Evolutionary conservation across 768 basidiomycete species (phyloP), one percentile per base, ranked within the genome.

Genomic region (Dacryopinax primogenitus): DNA sequence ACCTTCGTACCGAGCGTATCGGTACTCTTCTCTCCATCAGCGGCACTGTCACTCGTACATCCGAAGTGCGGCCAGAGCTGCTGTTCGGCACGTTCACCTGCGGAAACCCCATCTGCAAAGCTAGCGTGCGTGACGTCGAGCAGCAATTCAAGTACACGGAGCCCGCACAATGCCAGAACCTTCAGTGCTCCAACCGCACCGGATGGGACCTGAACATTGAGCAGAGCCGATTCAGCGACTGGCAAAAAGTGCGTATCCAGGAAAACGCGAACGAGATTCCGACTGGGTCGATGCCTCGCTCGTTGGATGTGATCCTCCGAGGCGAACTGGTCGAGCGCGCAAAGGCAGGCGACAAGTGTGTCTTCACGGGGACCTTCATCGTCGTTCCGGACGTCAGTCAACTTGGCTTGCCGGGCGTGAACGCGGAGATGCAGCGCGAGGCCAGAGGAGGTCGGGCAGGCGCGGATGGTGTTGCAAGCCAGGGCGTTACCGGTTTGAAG

Each of bases 131-230:
- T 64, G 95, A 97, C 72, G 86, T 99, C 61, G 96, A 99, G 73
- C 96, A 99, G 73, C 96, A 99, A 73, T 99, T 99, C 83, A 99
- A 97, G 74, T 98, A 97, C 74, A 99, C 96, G 21, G 96, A 98
- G 92, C 96, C 96, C 12, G 84, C 84, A 63, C 78, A 97, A 44
- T 99, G 96, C 73, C 96, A 91, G 18, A 99, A 99, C 72, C 86
- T 88, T 21, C 89, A 88, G 0, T 99, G 96, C 71, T 88, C 90
- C 33, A 98, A 98, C 74, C 84, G 93, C 33, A 76, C 78, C 18
- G 87, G 84, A 33, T 99, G 94, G 94, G 86, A 93, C 72, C 83
- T 99, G 41, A 90, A 94, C 73, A 92, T 98, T 66, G 95, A 98
- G 73, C 86, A 87, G 63, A 94, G 91, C 32, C 94, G 92, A 74